Evolutionary conservation across 495 filamentous ascomycete species (phyloP).

Genomic region (Sabuloglossum arenarium): DNA sequence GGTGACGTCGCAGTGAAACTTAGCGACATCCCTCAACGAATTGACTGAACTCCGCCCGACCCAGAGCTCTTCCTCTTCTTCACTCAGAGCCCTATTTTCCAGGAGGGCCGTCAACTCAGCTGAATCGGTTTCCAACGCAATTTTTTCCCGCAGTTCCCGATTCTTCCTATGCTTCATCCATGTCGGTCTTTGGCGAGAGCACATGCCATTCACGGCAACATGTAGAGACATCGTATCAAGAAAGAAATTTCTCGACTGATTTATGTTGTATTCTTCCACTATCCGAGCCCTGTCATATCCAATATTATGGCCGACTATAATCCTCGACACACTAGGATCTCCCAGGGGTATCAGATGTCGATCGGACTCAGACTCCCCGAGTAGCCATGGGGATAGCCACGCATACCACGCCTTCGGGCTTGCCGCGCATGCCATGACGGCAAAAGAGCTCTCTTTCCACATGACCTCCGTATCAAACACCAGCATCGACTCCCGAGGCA

Average conservation of each 20-base stretch:
- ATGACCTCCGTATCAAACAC: constrained; percentile 95
- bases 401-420: constrained; percentile 84
- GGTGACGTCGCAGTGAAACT: constrained; percentile 80
- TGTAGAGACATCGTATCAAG: constrained; percentile 97
- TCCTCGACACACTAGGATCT: constrained; percentile 40
- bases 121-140: constrained; percentile 46
- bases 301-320: constrained; percentile 88
- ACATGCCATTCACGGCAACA: constrained; percentile 98
- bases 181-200: constrained; percentile 80
- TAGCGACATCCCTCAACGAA: constrained; percentile 84
- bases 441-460: constrained; percentile 78
- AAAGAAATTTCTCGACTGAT: constrained; percentile 68
- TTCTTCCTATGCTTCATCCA: constrained; percentile 95
- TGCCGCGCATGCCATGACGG: constrained; percentile 89
- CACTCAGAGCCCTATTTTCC: constrained; percentile 38
- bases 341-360: constrained; percentile 75
- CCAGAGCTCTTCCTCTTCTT: constrained; percentile 90
- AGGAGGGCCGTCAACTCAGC: constrained; percentile 52
- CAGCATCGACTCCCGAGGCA: constrained; percentile 59
- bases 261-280: constrained; percentile 69
- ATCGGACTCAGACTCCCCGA: constrained; percentile 58
- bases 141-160: constrained; percentile 62
- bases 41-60: constrained; percentile 87
- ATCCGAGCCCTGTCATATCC: constrained; percentile 86
- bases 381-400: constrained; percentile 90